phyloP scores from a whole-genome alignment of 495 filamentous ascomycete species.

The Annulohypoxylon stygium region DNA sequence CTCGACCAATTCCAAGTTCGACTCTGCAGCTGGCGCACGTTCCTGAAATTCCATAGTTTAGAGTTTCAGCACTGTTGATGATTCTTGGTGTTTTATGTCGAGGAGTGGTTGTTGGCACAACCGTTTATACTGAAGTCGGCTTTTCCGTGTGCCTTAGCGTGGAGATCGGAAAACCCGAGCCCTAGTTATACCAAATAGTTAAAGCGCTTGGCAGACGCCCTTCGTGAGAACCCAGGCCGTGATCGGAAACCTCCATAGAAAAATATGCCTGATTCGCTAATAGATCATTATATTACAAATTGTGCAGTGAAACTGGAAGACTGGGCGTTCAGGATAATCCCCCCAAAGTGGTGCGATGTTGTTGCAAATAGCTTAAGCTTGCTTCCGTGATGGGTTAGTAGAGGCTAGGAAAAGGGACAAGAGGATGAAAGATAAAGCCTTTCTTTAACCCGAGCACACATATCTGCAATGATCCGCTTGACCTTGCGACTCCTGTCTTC shows the following conservation, averaged over 20 bases:
- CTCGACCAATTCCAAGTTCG: conserved; percentile 20
- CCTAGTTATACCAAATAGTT: conserved; percentile 1
- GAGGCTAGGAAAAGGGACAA: too few species aligned
- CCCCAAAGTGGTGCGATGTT: too few species aligned
- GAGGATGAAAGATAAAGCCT: too few species aligned
- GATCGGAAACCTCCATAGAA: conserved; percentile 29
- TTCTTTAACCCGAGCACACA: too few species aligned
- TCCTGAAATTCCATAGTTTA: conserved; percentile 16
- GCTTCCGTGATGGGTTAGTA: too few species aligned
- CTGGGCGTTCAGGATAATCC: too few species aligned
- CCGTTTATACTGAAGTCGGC: background rate
- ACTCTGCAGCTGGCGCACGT: conserved; percentile 3
- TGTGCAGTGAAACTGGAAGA: background rate
- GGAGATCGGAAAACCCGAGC: conserved; percentile 8
- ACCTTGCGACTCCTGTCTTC: too few species aligned
- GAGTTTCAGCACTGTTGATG: background rate
- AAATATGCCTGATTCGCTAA: background rate
- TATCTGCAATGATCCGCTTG: too few species aligned
- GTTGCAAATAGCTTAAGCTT: too few species aligned
- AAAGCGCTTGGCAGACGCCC: conserved; percentile 2
- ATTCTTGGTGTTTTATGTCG: background rate
- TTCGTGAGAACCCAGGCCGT: conserved; percentile 19
- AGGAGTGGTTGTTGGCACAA: background rate
- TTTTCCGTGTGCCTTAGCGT: conserved; percentile 1
- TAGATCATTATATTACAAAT: background rate